A percentile compares a stretch with the other conserved stretches of the same genome.
phyloP scores from a whole-genome alignment of 2,329 filamentous ascomycete genomes.

The Stylonectria norvegica region DNA sequence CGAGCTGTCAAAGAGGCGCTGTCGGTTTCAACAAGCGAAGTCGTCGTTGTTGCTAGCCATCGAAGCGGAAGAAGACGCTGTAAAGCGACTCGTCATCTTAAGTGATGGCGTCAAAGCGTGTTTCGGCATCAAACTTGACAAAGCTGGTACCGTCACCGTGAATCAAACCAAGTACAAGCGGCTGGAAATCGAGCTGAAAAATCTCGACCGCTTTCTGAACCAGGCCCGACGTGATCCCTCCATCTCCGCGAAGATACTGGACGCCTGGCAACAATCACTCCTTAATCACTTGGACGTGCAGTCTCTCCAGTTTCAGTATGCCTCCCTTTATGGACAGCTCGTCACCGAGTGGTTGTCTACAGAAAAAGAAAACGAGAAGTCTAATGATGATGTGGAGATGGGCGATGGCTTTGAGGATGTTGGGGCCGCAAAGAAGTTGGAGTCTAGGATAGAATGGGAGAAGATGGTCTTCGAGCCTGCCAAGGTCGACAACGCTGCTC shows the following conservation, averaged over 20 bases:
- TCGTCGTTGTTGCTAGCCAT: conserved; percentile 28
- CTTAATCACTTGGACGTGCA: conserved; percentile 38
- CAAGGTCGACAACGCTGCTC: conserved; percentile 34
- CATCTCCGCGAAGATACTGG: conserved; percentile 33
- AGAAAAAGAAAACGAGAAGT: conserved; percentile 17
- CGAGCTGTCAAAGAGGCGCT: conserved; percentile 40
- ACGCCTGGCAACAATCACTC: conserved; percentile 35
- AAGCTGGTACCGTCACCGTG: conserved; percentile 22
- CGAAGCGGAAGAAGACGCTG: conserved; percentile 23
- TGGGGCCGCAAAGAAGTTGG: conserved; percentile 38
- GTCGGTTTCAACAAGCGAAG: conserved; percentile 36
- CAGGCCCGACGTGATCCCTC: conserved; percentile 42
- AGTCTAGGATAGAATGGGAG: conserved; percentile 41
- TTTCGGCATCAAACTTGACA: conserved; percentile 32
- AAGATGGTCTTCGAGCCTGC: conserved; percentile 40
- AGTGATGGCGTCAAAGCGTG: conserved; percentile 35
- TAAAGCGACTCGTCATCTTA: conserved; percentile 32
- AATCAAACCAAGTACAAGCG: conserved; percentile 22
- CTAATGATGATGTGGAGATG: conserved; percentile 24
- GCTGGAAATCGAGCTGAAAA: conserved; percentile 35
- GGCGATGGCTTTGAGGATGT: conserved; percentile 40
- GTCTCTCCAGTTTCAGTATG: conserved; percentile 42
- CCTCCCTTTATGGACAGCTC: conserved; percentile 43
- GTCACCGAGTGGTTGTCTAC: conserved; percentile 46
- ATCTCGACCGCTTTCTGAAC: conserved; percentile 38